Evolutionary conservation across 2,329 filamentous ascomycete genomes (phyloP).

Genomic region (Penicillium sp.): DNA sequence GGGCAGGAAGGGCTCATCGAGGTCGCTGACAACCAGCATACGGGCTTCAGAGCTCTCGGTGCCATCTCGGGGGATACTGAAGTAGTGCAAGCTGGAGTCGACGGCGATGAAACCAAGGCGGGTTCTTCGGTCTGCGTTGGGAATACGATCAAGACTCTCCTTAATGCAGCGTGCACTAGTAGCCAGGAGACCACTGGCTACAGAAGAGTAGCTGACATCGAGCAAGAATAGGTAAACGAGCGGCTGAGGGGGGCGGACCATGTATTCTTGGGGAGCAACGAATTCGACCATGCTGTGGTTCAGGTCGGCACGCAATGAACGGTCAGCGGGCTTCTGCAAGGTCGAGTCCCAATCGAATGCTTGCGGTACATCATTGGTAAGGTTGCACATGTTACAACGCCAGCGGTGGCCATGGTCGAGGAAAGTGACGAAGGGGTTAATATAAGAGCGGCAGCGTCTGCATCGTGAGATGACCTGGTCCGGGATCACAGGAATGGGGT

Average conservation of each 20-base stretch:
- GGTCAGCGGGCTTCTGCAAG: slow-evolving; percentile 84
- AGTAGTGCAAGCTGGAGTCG: slow-evolving; percentile 93
- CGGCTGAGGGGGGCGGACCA: slow-evolving; percentile 95
- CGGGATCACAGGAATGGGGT: slow-evolving; percentile 85
- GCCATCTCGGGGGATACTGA: slow-evolving; percentile 85
- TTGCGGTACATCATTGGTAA: slow-evolving; percentile 98
- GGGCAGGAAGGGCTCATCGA: slow-evolving; percentile 94
- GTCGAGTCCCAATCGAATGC: slow-evolving; percentile 98
- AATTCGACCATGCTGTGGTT: slow-evolving; percentile 98
- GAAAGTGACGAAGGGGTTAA: slow-evolving; percentile 96
- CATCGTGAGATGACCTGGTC: slow-evolving; percentile 98
- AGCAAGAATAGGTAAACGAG: slow-evolving; percentile 94
- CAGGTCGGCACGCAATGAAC: slow-evolving; percentile 88
- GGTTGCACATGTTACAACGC: slow-evolving; percentile 99
- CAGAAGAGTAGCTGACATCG: slow-evolving; percentile 87
- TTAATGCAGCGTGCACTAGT: slow-evolving; percentile 91
- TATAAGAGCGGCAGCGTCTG: slow-evolving; percentile 92
- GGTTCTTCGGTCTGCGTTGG: slow-evolving; percentile 93
- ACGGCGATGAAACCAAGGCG: slow-evolving; percentile 93
- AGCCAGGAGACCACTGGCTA: slow-evolving; percentile 86
- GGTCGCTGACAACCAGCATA: slow-evolving; percentile 91
- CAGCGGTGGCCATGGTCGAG: slow-evolving; percentile 95
- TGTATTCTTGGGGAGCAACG: slow-evolving; percentile 97
- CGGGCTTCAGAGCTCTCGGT: slow-evolving; percentile 81
- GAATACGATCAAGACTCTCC: slow-evolving; percentile 93